Evolutionary conservation across 1,284 basidiomycete genomes (phyloP), one percentile per base, ranked within the genome.

Genomic region (Prillingera fragicola): DNA sequence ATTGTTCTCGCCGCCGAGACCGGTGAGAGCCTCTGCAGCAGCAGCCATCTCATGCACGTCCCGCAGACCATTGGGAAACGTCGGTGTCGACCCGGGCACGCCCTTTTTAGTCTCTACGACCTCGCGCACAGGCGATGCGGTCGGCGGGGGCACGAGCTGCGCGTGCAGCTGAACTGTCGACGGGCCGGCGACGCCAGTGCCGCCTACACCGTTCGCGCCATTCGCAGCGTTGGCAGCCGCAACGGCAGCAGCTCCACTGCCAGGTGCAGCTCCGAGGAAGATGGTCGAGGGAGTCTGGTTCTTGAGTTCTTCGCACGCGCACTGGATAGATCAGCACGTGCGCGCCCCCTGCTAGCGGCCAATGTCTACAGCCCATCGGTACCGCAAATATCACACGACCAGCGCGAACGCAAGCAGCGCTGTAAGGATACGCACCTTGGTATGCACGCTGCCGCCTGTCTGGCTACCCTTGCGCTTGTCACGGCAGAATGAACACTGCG

Each of bases 401-500:
- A n/a, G n/a, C n/a, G n/a, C n/a, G n/a, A n/a, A n/a, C n/a, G n/a
- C n/a, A n/a, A n/a, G n/a, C n/a, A n/a, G n/a, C n/a, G n/a, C n/a
- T n/a, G n/a, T n/a, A 13, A 13, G 18, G 15, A 14, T 50, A 61
- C 63, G 48, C 33, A 48, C 60, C 45, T 56, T 67, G 45, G 47
- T 65, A 42, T 59, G 78, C 8, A 69, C 64, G 17, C 48, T 52
- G 21, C 48, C 48, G 18, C 29, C 29, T n/a, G n/a, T 17, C 8
- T 31, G n/a, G 29, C 29, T 31, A 37, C 78, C 81, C 74, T 85
- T 85, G 45, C 84, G 76, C 27, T 83, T 75, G 56, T 85, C 81
- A 63, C 83, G 77, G 65, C 84, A 87, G 65, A 81, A 80, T 48
- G 80, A 77, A 68, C 84, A 87, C 69, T 87, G 85, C 3, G 84